phyloP scores from a whole-genome alignment of 2,329 filamentous ascomycete genomes.

The Endothia cerciana region DNA sequence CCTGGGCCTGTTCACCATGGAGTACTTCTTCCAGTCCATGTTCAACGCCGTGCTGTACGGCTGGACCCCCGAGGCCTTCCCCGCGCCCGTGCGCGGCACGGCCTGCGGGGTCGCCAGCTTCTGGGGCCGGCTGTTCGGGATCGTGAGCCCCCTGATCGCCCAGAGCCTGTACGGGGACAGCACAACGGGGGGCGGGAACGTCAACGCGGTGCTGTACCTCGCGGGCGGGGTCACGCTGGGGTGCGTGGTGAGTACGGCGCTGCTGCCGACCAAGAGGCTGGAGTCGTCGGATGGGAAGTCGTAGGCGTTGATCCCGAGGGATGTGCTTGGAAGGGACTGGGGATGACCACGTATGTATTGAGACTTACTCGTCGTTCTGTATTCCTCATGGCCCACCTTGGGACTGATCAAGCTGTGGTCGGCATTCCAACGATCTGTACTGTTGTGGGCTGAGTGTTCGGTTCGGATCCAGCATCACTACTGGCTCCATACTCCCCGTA shows the following conservation, averaged over 20 bases:
- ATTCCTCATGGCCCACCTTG: no score
- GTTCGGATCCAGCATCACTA: no score
- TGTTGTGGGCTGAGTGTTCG: no score
- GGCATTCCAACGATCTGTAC: no score
- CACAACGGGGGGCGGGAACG: slow-evolving; percentile 37
- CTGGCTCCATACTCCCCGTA: no score
- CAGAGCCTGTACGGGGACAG: slow-evolving; percentile 44
- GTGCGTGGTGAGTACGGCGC: slow-evolving; percentile 53
- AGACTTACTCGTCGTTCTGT: no score
- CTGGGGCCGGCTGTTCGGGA: slow-evolving; percentile 61
- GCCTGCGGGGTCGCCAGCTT: slow-evolving; percentile 61
- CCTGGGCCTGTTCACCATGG: slow-evolving; percentile 54
- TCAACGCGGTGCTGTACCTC: slow-evolving; percentile 58
- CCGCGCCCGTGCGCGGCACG: slow-evolving; percentile 54
- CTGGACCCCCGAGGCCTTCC: slow-evolving; percentile 56
- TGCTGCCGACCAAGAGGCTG: slow-evolving; percentile 48
- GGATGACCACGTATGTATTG: no score
- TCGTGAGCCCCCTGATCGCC: slow-evolving; percentile 60
- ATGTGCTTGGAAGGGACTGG: not conserved
- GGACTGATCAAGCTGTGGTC: no score
- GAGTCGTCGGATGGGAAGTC: slow-evolving; percentile 39
- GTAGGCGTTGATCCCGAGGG: not conserved
- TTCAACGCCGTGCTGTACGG: slow-evolving; percentile 57
- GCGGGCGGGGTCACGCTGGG: slow-evolving; percentile 59
- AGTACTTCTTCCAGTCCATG: slow-evolving; percentile 57